Conservation (phyloP, 1,284 basidiomycete genomes). For the Ceratobasidium sp. region DNA sequence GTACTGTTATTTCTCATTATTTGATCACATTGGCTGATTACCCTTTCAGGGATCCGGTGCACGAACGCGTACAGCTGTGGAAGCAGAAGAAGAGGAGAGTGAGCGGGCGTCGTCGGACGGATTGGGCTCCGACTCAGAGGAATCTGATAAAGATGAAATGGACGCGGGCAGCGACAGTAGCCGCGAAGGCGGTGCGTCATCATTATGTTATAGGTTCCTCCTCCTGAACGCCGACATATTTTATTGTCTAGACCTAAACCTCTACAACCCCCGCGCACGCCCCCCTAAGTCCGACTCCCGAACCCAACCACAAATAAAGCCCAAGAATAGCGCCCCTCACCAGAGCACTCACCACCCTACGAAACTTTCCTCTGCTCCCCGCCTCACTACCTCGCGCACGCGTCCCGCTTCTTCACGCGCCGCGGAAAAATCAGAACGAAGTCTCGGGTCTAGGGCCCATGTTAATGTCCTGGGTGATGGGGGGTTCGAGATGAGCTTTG, state of each 20-base stretch:
- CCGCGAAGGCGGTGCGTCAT: slow-evolving; percentile 55
- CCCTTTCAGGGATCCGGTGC: slow-evolving; percentile 41
- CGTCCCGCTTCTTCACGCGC: slow-evolving; percentile 51
- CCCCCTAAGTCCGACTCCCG: slow-evolving; percentile 44
- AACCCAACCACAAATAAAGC: neutral
- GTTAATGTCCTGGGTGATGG: slow-evolving; percentile 45
- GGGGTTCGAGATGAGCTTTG: slow-evolving; percentile 46
- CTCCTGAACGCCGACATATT: slow-evolving; percentile 40
- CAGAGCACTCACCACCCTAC: slow-evolving; percentile 50
- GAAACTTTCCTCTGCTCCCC: slow-evolving; percentile 56
- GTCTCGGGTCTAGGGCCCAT: slow-evolving; percentile 43
- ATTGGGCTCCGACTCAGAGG: slow-evolving; percentile 55
- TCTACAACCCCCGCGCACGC: slow-evolving; percentile 54
- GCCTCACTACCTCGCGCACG: slow-evolving; percentile 63
- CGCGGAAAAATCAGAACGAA: neutral
- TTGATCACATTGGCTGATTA: slow-evolving; percentile 36
- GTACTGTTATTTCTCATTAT: slow-evolving; percentile 1
- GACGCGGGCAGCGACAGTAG: slow-evolving; percentile 58
- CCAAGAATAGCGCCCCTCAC: slow-evolving; percentile 10
- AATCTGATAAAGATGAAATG: slow-evolving; percentile 52
- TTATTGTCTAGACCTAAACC: slow-evolving; percentile 48
- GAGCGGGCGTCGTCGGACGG: slow-evolving; percentile 81
- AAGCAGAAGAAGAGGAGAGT: slow-evolving; percentile 90
- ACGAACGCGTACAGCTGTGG: slow-evolving; percentile 75
- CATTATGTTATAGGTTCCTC: neutral